Percentiles rank a stretch among this genome's conserved stretches.
Conservation (phyloP, 1,139 yeast genomes). For the Suhomyces maxii region DNA sequence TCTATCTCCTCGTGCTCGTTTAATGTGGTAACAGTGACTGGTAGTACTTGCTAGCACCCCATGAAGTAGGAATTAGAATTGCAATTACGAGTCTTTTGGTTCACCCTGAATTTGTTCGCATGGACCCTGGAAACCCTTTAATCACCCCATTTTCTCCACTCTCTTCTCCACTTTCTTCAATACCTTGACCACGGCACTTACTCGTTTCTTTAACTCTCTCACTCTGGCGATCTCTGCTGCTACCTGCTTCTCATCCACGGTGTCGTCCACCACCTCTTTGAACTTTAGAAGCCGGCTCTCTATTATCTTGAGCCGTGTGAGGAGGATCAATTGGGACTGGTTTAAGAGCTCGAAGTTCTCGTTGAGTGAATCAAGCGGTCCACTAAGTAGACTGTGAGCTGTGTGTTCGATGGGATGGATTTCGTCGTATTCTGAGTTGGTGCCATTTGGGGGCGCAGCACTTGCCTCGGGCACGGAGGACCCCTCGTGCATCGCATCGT, state of each 20-base stretch:
- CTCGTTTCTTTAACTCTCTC: slow-evolving; percentile 31
- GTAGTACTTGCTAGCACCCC: too few species aligned
- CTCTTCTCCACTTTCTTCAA: slow-evolving; percentile 38
- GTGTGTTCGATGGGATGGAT: slow-evolving; percentile 57
- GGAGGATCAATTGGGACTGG: slow-evolving; percentile 56
- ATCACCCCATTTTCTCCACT: slow-evolving; percentile 14
- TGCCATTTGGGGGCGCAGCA: background rate
- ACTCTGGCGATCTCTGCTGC: slow-evolving; percentile 33
- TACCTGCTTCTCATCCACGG: slow-evolving; percentile 15
- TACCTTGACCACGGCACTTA: slow-evolving; percentile 30
- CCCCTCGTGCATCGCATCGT: too few species aligned
- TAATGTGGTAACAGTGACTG: too few species aligned
- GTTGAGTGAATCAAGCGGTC: slow-evolving; percentile 52
- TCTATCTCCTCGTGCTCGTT: too few species aligned
- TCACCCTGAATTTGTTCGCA: background rate
- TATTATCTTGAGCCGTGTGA: slow-evolving; percentile 47
- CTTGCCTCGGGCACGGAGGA: too few species aligned
- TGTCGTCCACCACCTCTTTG: slow-evolving; percentile 16
- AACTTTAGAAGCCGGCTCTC: slow-evolving; percentile 37
- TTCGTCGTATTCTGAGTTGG: slow-evolving; percentile 19
- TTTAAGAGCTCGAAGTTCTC: slow-evolving; percentile 53
- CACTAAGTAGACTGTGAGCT: slow-evolving; percentile 55
- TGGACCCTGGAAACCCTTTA: too few species aligned
- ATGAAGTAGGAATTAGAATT: too few species aligned
- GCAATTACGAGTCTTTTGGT: too few species aligned